Evolutionary conservation across 116 monocot genomes (phyloP), one percentile per base, ranked within the genome.

Genomic region (Dioscorea cayenensis): DNA sequence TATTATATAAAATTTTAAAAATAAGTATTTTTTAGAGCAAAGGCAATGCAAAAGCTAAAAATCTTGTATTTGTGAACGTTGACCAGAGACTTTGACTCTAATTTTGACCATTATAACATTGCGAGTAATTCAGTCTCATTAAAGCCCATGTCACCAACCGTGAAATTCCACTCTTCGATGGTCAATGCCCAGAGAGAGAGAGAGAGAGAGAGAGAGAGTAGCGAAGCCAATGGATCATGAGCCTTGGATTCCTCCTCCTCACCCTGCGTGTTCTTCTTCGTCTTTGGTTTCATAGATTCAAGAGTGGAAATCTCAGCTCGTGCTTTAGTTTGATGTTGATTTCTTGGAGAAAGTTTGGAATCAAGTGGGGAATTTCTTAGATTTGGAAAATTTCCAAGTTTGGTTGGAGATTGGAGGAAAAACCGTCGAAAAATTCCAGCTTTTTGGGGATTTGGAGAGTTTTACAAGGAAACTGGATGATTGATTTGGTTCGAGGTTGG

Each of bases 401-500:
- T 55, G 17, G 14, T n/a, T 55, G 55, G 55, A 55, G 55, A 18
- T 55, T 55, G 19, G 62, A 2, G 62, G 62, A 7, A 62, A 23
- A 27, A 11, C 2, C 6, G n/a, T 10, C 19, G 60, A 38, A 71
- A 71, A 22, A 28, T 28, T 8, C 35, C 21, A 35, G 21, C 71
- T 61, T 60, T 32, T 71, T 36, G 19, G 28, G 32, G 16, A 32
- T 29, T 14, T 35, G 9, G 35, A 28, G 16, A 58, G 4, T 32
- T 52, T 52, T 25, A 58, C 58, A 52, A 36, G 59, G 70, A 70
- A 70, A 70, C 22, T 14, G 12, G 12, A 43, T 43, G 43, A 43
- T 7, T 43, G 43, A 43, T 12, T 43, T 7, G 43, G 43, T 43
- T 7, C 43, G 6, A 43, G 43, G 43, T 43, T 43, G 7, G 43